A percentile compares a stretch with the other conserved stretches of the same genome.
These are phyloP conservation scores for Nigrospora osmanthi DNA, from an alignment of 2,329 filamentous ascomycete species.

Conservation along the genomic window DNA sequence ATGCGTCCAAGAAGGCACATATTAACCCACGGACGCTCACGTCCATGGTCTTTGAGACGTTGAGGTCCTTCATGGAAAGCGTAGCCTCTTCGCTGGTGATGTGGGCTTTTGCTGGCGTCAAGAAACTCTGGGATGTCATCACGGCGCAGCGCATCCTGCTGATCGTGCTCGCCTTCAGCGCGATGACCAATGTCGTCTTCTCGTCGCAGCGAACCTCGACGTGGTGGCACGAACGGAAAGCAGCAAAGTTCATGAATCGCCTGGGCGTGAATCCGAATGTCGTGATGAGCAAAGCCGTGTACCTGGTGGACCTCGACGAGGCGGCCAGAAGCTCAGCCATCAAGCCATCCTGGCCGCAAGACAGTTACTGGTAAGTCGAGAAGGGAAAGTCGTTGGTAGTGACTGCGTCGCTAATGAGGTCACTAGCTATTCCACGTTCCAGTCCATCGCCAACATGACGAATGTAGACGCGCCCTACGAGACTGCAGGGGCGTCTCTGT, in stretches of 20 bases:
- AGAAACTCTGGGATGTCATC: constrained; percentile 58
- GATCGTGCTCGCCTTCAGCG: constrained; percentile 57
- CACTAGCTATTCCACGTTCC: constrained; percentile 53
- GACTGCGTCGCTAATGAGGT: not conserved
- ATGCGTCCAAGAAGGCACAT: constrained; percentile 44
- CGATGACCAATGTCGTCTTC: constrained; percentile 66
- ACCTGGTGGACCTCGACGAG: constrained; percentile 71
- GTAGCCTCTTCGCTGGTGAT: constrained; percentile 70
- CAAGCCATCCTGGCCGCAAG: constrained; percentile 27
- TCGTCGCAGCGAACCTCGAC: constrained; percentile 63
- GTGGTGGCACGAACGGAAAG: constrained; percentile 83
- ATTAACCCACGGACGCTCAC: constrained; percentile 56
- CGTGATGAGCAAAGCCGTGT: constrained; percentile 80
- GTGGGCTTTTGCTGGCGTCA: constrained; percentile 61
- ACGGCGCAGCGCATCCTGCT: constrained; percentile 72
- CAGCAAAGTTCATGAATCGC: constrained; percentile 70
- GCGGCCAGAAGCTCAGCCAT: constrained; percentile 33
- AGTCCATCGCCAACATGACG: constrained; percentile 46
- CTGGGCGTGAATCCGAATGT: constrained; percentile 73
- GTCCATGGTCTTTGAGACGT: constrained; percentile 64
- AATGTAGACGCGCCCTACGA: constrained; percentile 51
- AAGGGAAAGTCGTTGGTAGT: not conserved
- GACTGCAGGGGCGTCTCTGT: constrained; percentile 38
- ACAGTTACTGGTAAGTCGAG: constrained; percentile 41
- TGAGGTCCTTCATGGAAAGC: constrained; percentile 67